phyloP scores from a whole-genome alignment of 2,329 filamentous ascomycete species.

The Colletotrichum shisoi region DNA sequence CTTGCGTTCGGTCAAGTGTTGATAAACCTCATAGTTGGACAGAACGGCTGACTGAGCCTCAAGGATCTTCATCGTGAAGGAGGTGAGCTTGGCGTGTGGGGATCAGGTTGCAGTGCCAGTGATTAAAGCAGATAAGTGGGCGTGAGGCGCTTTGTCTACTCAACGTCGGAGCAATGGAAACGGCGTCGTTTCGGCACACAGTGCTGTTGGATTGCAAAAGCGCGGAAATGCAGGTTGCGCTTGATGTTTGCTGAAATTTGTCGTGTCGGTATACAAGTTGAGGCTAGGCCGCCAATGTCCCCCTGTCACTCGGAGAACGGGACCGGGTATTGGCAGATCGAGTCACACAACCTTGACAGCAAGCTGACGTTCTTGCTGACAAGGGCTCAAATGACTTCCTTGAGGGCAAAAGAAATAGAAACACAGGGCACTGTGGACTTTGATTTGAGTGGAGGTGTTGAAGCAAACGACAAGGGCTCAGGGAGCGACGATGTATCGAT shows the following conservation, averaged over 20 bases:
- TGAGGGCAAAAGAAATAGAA: neutral
- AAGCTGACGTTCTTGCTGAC: conserved; percentile 9
- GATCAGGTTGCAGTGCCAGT: conserved; percentile 1
- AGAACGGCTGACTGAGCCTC: conserved; percentile 74
- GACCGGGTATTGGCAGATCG: conserved; percentile 27
- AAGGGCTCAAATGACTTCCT: conserved; percentile 6
- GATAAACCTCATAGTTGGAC: conserved; percentile 76
- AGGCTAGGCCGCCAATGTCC: conserved; percentile 22
- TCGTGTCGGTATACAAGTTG: conserved; percentile 35
- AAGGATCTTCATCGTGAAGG: conserved; percentile 69
- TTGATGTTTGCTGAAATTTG: conserved; percentile 21
- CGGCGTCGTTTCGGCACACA: conserved; percentile 11
- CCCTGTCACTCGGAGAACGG: conserved; percentile 25
- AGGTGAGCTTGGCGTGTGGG: conserved; percentile 9
- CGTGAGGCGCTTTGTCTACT: conserved; percentile 1
- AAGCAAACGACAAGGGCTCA: neutral
- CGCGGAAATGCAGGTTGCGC: conserved; percentile 28
- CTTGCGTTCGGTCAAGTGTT: conserved; percentile 67
- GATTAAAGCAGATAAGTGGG: neutral
- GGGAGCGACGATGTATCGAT: neutral
- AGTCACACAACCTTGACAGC: conserved; percentile 27
- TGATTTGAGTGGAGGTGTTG: conserved; percentile 1
- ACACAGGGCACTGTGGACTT: conserved; percentile 1
- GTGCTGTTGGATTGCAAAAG: neutral
- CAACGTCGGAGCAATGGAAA: conserved; percentile 13